These are phyloP conservation scores for Mortierella sp. DNA, from an alignment of 371 early-diverging fungal species.

Conservation along the genomic window DNA sequence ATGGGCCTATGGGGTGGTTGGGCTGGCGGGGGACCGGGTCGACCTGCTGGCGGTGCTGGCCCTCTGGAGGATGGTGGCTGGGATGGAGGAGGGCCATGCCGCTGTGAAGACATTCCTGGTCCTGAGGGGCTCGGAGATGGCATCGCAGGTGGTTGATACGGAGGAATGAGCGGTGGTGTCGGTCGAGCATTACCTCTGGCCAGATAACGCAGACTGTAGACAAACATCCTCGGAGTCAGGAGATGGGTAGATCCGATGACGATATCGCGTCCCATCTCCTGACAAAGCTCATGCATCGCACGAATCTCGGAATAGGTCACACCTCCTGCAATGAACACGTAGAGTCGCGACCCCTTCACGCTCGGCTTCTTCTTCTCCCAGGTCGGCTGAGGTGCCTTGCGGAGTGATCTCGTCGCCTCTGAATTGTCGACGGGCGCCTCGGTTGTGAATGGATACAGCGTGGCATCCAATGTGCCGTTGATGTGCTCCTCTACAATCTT, in stretches of 20 bases:
- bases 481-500: slow-evolving; percentile 66
- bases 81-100: slow-evolving; percentile 16
- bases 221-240: slow-evolving; percentile 81
- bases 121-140: background rate
- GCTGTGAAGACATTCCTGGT: slow-evolving; percentile 6
- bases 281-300: slow-evolving; percentile 83
- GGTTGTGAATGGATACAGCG: slow-evolving; percentile 68
- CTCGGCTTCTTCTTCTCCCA: slow-evolving; percentile 55
- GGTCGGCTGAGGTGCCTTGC: slow-evolving; percentile 33
- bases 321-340: slow-evolving; percentile 92
- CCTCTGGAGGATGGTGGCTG: slow-evolving; percentile 13
- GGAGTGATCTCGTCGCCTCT: slow-evolving; percentile 37
- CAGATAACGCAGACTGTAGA: slow-evolving; percentile 69
- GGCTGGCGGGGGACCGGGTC: slow-evolving; percentile 16
- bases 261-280: slow-evolving; percentile 79
- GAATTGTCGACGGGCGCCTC: slow-evolving; percentile 58
- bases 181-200: slow-evolving; percentile 31
- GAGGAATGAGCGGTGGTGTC: slow-evolving; percentile 33
- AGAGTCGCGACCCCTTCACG: slow-evolving; percentile 59
- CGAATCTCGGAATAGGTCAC: slow-evolving; percentile 93
- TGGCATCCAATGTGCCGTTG: slow-evolving; percentile 67
- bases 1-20: slow-evolving; percentile 20
- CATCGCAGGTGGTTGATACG: slow-evolving; percentile 28
- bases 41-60: slow-evolving; percentile 18
- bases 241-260: slow-evolving; percentile 87